phyloP scores from a whole-genome alignment of 2,329 filamentous ascomycete genomes.

The Bretziella fagacearum region DNA sequence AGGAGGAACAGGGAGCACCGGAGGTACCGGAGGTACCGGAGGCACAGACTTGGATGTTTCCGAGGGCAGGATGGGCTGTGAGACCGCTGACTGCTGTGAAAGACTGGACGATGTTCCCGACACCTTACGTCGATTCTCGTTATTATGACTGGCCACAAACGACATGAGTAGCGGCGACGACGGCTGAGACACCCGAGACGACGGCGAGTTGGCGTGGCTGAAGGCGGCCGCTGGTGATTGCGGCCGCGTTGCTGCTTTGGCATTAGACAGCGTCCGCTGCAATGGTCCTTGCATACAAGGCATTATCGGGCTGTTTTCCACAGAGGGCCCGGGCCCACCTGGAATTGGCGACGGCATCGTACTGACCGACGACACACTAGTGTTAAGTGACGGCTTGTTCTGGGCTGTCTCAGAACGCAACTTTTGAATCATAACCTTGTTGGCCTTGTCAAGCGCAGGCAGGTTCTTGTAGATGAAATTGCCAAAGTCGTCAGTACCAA shows the following conservation, averaged over 20 bases:
- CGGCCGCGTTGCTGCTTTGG: conserved; percentile 59
- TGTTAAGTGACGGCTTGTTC: conserved; percentile 34
- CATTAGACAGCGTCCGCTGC: conserved; percentile 68
- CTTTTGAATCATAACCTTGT: conserved; percentile 97
- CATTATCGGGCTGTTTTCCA: conserved; percentile 75
- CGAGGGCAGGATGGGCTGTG: conserved; percentile 1
- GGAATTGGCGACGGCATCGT: conserved; percentile 23
- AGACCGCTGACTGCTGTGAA: conserved; percentile 51
- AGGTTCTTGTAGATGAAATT: conserved; percentile 95
- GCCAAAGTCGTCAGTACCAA: conserved; percentile 81
- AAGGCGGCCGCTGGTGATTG: conserved; percentile 63
- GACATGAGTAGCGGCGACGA: conserved; percentile 91
- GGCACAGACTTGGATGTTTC: conserved; percentile 11
- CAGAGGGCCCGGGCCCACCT: conserved; percentile 41
- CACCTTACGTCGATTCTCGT: conserved; percentile 69
- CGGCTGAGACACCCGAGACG: conserved; percentile 31
- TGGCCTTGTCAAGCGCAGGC: conserved; percentile 89
- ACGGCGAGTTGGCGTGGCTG: conserved; percentile 53
- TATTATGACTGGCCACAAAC: conserved; percentile 70
- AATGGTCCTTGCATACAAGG: conserved; percentile 44
- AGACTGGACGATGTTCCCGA: conserved; percentile 76
- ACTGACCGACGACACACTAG: conserved; percentile 24
- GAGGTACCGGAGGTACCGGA: conserved; percentile 3
- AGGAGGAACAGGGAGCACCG: conserved; percentile 22
- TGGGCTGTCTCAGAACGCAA: conserved; percentile 79